Evolutionary conservation across 257 asterid species (phyloP).

Genomic region (Thymus mandschuricus): DNA sequence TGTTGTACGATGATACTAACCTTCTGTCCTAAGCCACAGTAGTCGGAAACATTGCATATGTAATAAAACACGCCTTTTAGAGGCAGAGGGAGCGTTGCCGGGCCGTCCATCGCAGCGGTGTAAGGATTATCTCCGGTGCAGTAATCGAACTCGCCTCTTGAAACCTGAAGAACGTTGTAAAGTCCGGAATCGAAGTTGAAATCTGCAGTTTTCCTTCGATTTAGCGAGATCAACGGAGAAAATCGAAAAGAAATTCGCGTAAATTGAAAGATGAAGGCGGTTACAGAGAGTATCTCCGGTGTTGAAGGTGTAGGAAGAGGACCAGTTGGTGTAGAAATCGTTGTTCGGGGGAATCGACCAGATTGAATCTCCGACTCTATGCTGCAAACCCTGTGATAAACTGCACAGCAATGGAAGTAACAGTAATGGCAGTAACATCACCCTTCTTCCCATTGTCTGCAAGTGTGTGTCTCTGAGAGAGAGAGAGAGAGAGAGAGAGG

Average conservation of each 20-base stretch:
- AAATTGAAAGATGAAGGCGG: background rate
- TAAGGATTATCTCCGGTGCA: conserved; percentile 57
- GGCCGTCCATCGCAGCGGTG: conserved; percentile 52
- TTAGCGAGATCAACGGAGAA: background rate
- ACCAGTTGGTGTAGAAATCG: conserved; percentile 69
- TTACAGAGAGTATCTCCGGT: conserved; percentile 67
- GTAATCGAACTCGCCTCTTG: conserved; percentile 48
- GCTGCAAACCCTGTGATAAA: conserved; percentile 30
- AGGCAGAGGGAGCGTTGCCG: conserved; percentile 38
- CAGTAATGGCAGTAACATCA: background rate
- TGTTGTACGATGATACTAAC: no score
- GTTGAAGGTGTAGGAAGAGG: conserved; percentile 54
- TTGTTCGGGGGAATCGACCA: conserved; percentile 69
- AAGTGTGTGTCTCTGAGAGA: background rate
- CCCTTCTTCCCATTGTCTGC: conserved; percentile 28
- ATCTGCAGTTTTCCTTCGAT: conserved; percentile 35
- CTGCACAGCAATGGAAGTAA: background rate
- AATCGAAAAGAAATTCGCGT: background rate
- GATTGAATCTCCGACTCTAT: conserved; percentile 61
- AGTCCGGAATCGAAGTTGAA: conserved; percentile 62
- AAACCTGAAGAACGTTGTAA: conserved; percentile 60
- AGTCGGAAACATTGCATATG: no score
- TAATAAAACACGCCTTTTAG: no score
- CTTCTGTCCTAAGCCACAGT: no score
- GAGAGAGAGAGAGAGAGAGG: background rate